Percentiles rank a stretch among this genome's conserved stretches.
Evolutionary conservation across 495 filamentous ascomycete species (phyloP).

Genomic region (Cudoniella acicularis): DNA sequence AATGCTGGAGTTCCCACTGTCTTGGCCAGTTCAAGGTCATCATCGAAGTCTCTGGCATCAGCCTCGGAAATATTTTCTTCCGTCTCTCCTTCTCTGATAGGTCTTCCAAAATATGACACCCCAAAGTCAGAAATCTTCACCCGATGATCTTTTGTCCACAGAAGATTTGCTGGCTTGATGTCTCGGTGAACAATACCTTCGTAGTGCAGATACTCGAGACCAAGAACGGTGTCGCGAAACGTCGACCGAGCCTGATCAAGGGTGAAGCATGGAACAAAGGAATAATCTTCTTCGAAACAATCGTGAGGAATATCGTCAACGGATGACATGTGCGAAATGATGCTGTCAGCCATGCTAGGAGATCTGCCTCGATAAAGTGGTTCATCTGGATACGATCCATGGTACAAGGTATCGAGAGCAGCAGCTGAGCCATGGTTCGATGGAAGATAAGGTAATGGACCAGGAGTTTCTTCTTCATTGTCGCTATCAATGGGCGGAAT

Average conservation of each 20-base stretch:
- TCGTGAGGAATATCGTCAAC: slow-evolving; percentile 49
- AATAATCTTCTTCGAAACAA: slow-evolving; percentile 75
- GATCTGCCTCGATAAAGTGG: slow-evolving; percentile 45
- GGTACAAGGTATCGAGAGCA: slow-evolving; percentile 72
- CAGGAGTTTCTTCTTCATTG: slow-evolving; percentile 43
- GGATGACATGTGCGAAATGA: slow-evolving; percentile 57
- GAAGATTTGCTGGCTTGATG: slow-evolving; percentile 97
- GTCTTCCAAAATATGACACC: slow-evolving; percentile 90
- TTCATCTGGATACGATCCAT: slow-evolving; percentile 64
- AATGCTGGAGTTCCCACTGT: slow-evolving; percentile 97
- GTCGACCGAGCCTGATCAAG: slow-evolving; percentile 78
- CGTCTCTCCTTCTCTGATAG: slow-evolving; percentile 70
- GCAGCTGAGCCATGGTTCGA: slow-evolving; percentile 46
- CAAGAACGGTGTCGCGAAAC: slow-evolving; percentile 90
- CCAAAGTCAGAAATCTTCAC: slow-evolving; percentile 99
- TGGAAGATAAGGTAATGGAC: slow-evolving; percentile 30
- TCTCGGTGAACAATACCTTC: slow-evolving; percentile 97
- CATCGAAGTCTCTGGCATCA: slow-evolving; percentile 78
- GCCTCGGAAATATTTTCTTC: slow-evolving; percentile 79
- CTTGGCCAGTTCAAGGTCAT: slow-evolving; percentile 91
- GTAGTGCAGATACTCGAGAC: slow-evolving; percentile 93
- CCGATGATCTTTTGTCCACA: slow-evolving; percentile 78
- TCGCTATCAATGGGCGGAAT: slow-evolving; percentile 34
- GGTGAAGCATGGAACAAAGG: slow-evolving; percentile 87
- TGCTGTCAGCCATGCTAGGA: slow-evolving; percentile 57